phyloP scores from a whole-genome alignment of 148 eudicot species.

The Rhododendron kiyosumense region DNA sequence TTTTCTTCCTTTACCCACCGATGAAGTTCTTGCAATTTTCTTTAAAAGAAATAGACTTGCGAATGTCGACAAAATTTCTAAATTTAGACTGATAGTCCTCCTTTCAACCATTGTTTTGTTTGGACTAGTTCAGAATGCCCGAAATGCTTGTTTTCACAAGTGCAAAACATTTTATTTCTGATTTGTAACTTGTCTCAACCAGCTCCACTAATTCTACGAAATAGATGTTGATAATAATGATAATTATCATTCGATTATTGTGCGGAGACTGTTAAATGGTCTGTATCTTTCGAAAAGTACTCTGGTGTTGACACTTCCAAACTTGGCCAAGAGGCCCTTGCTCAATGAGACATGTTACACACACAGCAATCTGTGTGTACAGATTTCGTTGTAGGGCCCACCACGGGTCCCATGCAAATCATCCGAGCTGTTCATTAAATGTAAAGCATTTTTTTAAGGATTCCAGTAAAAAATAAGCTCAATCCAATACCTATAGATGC shows the following conservation, averaged over 20 bases:
- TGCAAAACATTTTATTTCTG: background rate
- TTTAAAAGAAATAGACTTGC: too few relatives aligned
- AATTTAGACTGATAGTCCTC: background rate
- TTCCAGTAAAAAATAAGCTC: too few relatives aligned
- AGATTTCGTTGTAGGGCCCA: too few relatives aligned
- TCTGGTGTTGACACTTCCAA: too few relatives aligned
- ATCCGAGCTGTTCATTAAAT: too few relatives aligned
- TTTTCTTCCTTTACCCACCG: background rate
- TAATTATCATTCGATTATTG: background rate
- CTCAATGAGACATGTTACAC: too few relatives aligned
- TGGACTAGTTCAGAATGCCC: background rate
- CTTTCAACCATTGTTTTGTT: background rate
- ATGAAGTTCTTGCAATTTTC: background rate
- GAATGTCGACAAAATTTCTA: background rate
- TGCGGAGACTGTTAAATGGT: background rate
- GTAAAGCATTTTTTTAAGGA: too few relatives aligned
- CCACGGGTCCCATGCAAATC: too few relatives aligned
- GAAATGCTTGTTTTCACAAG: background rate
- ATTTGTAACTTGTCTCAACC: background rate
- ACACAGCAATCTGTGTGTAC: too few relatives aligned
- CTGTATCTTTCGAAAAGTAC: background rate
- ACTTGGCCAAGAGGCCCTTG: background rate
- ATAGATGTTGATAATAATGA: too few relatives aligned
- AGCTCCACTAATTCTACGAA: background rate
- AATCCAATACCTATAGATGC: too few relatives aligned